Percentiles rank a stretch among this genome's conserved stretches.
Evolutionary conservation across 83 land plant species (phyloP).

Genomic region (Picea engelmannii): DNA sequence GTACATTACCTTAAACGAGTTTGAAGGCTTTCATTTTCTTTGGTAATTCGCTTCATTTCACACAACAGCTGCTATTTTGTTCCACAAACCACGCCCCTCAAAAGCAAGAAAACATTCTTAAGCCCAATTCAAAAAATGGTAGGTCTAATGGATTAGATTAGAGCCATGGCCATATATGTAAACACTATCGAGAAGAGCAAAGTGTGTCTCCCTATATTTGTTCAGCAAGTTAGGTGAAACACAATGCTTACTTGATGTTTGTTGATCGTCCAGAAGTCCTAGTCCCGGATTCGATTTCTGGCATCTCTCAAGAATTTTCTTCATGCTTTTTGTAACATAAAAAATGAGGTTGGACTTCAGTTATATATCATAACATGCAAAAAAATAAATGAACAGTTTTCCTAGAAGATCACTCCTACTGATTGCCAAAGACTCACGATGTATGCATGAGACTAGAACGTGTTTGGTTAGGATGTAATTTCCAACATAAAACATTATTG

Average conservation of each 20-base stretch:
- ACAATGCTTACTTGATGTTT: background rate
- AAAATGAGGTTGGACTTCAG: no score
- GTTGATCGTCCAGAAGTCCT: background rate
- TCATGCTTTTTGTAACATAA: constrained; percentile 1
- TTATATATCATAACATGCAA: no score
- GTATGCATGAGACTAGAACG: background rate
- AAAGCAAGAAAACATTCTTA: background rate
- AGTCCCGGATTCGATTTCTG: background rate
- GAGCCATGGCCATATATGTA: background rate
- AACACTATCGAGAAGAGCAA: background rate
- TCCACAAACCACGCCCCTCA: background rate
- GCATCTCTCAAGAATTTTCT: background rate
- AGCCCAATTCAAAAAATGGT: background rate
- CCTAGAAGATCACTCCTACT: background rate
- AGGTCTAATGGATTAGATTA: background rate
- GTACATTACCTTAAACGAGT: constrained; percentile 1
- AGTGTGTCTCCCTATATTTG: background rate
- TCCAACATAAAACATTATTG: no score
- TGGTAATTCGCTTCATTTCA: background rate
- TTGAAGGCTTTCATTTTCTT: background rate
- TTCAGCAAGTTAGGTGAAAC: background rate
- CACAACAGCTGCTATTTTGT: background rate
- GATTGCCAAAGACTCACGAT: background rate
- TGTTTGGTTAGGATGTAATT: no score
- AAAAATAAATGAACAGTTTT: background rate